Percentiles rank a stretch among this genome's conserved stretches.
phyloP scores from a whole-genome alignment of 257 asterid genomes.

The Solanum bulbocastanum region DNA sequence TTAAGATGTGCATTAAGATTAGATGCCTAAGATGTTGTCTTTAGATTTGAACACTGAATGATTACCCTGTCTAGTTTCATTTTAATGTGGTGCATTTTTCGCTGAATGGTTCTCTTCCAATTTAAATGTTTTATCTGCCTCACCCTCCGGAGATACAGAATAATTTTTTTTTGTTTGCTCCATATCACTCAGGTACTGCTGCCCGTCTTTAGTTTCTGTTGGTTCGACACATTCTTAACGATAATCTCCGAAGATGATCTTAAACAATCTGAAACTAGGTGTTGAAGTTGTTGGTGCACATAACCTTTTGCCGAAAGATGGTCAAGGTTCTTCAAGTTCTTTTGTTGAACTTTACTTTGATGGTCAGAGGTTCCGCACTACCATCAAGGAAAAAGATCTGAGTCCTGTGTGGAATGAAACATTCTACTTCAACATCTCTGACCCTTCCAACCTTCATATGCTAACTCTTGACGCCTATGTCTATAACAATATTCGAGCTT shows the following conservation, averaged over 20 bases:
- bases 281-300: slow-evolving; percentile 75
- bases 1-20: not conserved
- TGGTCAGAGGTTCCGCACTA: slow-evolving; percentile 65
- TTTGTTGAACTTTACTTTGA: slow-evolving; percentile 71
- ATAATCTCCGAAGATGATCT: slow-evolving; percentile 21
- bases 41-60: not conserved
- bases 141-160: not conserved
- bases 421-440: slow-evolving; percentile 70
- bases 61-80: not conserved
- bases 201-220: not conserved
- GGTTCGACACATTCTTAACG: slow-evolving; percentile 2
- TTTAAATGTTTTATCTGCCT: not conserved
- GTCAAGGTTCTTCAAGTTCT: slow-evolving; percentile 83
- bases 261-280: slow-evolving; percentile 65
- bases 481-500: slow-evolving; percentile 38
- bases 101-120: not conserved
- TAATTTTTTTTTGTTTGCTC: not conserved
- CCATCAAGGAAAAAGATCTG: slow-evolving; percentile 72
- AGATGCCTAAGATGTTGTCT: not conserved
- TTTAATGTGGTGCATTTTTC: not conserved
- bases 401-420: slow-evolving; percentile 82
- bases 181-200: slow-evolving; percentile 13
- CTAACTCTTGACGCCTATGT: slow-evolving; percentile 54
- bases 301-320: slow-evolving; percentile 80
- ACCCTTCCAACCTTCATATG: slow-evolving; percentile 53